Percentiles rank a stretch among this genome's conserved stretches.
These are phyloP conservation scores for Canna indica DNA, from an alignment of 176 grass and related monocot species.

Conservation along the genomic window DNA sequence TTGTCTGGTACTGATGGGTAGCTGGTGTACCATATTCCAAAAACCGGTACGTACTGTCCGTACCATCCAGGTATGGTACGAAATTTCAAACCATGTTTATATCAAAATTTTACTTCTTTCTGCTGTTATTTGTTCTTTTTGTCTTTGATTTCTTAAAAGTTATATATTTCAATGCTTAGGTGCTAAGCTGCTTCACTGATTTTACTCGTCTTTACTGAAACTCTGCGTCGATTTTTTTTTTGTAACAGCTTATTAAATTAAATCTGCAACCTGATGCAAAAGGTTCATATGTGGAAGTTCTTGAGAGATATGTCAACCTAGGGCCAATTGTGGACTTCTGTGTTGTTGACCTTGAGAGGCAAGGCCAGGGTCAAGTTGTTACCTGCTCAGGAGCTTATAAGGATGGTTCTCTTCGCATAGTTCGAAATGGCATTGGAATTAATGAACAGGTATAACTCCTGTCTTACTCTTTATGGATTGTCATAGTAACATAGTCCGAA, in stretches of 20 bases:
- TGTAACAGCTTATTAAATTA: slow-evolving; percentile 74
- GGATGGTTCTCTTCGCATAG: slow-evolving; percentile 86
- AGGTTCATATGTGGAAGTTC: slow-evolving; percentile 88
- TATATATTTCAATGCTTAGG: background rate
- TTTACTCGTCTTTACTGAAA: background rate
- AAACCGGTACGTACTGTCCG: too few species aligned
- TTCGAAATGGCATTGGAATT: slow-evolving; percentile 82
- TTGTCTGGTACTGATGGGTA: too few species aligned
- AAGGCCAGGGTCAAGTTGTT: slow-evolving; percentile 90
- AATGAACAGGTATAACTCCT: slow-evolving; percentile 64
- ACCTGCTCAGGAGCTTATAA: slow-evolving; percentile 93
- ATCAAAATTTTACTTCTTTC: background rate
- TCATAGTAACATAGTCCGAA: slow-evolving; percentile 13
- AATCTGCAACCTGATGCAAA: slow-evolving; percentile 86
- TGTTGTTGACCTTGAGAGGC: slow-evolving; percentile 89
- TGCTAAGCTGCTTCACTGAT: background rate
- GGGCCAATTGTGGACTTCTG: slow-evolving; percentile 96
- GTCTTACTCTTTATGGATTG: slow-evolving; percentile 18
- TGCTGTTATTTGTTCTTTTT: background rate
- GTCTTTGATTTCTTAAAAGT: background rate
- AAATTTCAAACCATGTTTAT: too few species aligned
- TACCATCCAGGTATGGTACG: too few species aligned
- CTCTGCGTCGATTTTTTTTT: slow-evolving; percentile 5
- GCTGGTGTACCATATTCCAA: too few species aligned
- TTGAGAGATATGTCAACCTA: slow-evolving; percentile 86